Conservation (phyloP, 2,329 filamentous ascomycete species). For the Aspergillus ochraceus region DNA sequence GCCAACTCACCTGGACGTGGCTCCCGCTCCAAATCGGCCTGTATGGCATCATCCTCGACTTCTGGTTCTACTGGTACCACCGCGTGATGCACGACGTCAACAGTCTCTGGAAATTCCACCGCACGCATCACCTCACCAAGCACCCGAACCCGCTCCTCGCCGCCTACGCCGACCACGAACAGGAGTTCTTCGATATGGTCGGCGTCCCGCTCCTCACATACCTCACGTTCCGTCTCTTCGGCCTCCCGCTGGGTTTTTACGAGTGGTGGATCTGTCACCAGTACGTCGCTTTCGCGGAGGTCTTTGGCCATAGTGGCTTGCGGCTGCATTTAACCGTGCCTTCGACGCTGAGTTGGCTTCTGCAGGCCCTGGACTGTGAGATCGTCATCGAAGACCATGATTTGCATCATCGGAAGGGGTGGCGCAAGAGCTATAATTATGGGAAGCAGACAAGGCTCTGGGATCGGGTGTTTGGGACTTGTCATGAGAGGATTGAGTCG, state of each 20-base stretch:
- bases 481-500: constrained; percentile 4
- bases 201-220: constrained; percentile 9
- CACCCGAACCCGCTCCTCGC: constrained; percentile 11
- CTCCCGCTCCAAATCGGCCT: constrained; percentile 7
- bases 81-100: constrained; percentile 10
- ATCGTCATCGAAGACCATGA: constrained; percentile 12
- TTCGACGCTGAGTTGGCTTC: constrained; percentile 4
- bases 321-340: constrained; percentile 6
- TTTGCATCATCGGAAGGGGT: constrained; percentile 9
- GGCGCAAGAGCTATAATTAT: constrained; percentile 13
- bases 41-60: constrained; percentile 16
- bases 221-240: background rate
- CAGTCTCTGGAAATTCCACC: constrained; percentile 13
- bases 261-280: constrained; percentile 15
- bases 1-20: background rate
- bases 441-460: constrained; percentile 13
- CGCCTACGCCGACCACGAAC: constrained; percentile 12
- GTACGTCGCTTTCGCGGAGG: constrained; percentile 9
- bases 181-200: constrained; percentile 14
- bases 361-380: constrained; percentile 2
- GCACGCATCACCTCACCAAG: constrained; percentile 16
- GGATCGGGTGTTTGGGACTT: constrained; percentile 11
- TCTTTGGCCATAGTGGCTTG: constrained; percentile 12
- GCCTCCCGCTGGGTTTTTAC: constrained; percentile 13
- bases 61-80: constrained; percentile 18